Evolutionary conservation across 176 grass and related monocot species (phyloP), one percentile per base, ranked within the genome.

Genomic region (Triticum urartu): DNA sequence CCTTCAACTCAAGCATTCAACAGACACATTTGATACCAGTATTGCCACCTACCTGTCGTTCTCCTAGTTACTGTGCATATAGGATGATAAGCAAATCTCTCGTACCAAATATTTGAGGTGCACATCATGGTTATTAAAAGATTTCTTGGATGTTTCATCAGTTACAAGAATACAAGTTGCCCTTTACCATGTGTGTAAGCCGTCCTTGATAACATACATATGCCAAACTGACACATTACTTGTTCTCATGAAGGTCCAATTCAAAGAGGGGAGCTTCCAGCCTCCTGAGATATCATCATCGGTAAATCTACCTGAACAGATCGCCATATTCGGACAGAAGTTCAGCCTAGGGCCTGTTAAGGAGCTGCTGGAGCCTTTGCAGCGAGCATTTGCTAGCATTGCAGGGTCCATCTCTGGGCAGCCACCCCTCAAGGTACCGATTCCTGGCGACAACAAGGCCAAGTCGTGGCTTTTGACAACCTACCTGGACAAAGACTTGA

Each of bases 391-490:
- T 79, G 83, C 91, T 71, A 92, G 81, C 48, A 91, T 98, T 82
- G 79, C 94, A 32, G 84, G 92, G 3, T 68, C 85, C 65, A 87
- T 98, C 83, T 96, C 97, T 80, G 94, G 94, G 64, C 94, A 94
- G 52, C 92, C 92, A 63, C 92, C 97, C 71, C 86, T 98, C 5
- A 95, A 94, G 89, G 40, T 95, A 50, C 82, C 88, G 0, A 84
- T 98, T 54, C 90, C 92, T 2, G 69, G 88, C 38, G 91, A 92
- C 86, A 92, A 91, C 80, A 83, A 87, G 73, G 89, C 70, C 5
- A 72, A 48, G 56, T 94, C 97, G 0, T 96, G 97, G 93, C 97
- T 98, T 79, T 67, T 98, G 92, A 98, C 88, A 21, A 98, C 97
- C 42, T 96, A 95, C 87, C 87, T 98, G 6, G 94, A 98, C 68